Evolutionary conservation across 208 protist species (phyloP), one percentile per base, ranked within the genome.

Genomic region (Trypanosoma theileri): DNA sequence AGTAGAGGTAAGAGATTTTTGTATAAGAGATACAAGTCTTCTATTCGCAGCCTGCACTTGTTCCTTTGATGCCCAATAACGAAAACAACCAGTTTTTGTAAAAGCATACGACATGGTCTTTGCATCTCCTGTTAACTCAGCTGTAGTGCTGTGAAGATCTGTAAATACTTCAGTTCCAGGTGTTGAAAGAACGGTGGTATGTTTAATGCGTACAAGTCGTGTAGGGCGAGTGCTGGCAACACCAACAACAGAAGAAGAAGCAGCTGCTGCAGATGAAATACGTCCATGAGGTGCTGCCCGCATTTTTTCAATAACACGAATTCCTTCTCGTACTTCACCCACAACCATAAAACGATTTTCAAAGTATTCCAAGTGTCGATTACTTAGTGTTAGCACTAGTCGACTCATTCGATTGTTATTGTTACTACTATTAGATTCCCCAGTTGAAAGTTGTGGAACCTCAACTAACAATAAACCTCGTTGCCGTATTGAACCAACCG

Each of bases 241-340:
- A 13, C 28, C 28, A 35, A 22, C n/a, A 28, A 2, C 50, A 28
- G 4, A 24, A 46, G 17, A 66, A 48, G 19, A 26, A 46, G 12
- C 1, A 54, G 51, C 0, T 14, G 40, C 31, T 14, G 40, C 31
- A 8, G 50, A 58, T 26, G 62, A 44, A 8, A 26, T 48, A 3
- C 28, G 56, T 72, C 63, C 41, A 48, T 74, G 48, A 0, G 81
- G 75, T 0, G 73, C 68, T 17, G 68, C 65, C 12, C 77, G 80
- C 56, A 91, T 74, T 13, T 75, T 72, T n/a, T 71, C 57, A 61
- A 91, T 66, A 10, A 84, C 75, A 26, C 53, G 22, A n/a, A 73
- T 63, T 1, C 84, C 89, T 59, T 94, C 89, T 4, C 70, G 61
- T 46, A 94, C 80, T 19, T 73, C 61, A 12, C 89, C 89, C 41